Evolutionary conservation across 768 basidiomycete genomes (phyloP).

Genomic region (Kwoniella sp.): DNA sequence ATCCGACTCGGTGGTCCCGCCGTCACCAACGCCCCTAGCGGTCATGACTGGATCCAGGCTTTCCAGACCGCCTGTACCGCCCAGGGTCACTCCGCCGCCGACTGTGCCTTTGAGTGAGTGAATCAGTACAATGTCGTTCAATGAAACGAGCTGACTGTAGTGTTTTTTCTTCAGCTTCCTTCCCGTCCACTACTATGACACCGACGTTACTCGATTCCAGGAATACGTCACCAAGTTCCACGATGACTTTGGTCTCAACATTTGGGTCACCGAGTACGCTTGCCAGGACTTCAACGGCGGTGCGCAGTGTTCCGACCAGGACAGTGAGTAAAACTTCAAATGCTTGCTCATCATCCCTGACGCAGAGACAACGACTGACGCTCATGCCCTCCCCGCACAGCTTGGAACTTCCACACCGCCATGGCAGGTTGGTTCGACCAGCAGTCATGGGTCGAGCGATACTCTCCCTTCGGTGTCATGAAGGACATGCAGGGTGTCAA

Average conservation of each 20-base stretch:
- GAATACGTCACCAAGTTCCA: slow-evolving; percentile 60
- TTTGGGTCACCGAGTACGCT: slow-evolving; percentile 55
- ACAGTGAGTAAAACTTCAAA: slow-evolving; percentile 35
- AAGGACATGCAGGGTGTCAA: slow-evolving; percentile 56
- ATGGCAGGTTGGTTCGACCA: slow-evolving; percentile 55
- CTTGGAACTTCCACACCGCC: slow-evolving; percentile 50
- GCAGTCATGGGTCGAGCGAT: slow-evolving; percentile 49
- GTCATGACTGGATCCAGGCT: slow-evolving; percentile 67
- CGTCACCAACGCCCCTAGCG: slow-evolving; percentile 65
- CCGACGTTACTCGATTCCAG: slow-evolving; percentile 60
- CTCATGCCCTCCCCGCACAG: slow-evolving; percentile 12
- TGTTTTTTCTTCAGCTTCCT: slow-evolving; percentile 49
- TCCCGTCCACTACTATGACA: slow-evolving; percentile 74
- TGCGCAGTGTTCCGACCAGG: slow-evolving; percentile 49
- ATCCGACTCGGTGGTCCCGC: slow-evolving; percentile 69
- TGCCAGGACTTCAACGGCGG: slow-evolving; percentile 56
- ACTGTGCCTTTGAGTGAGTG: slow-evolving; percentile 54
- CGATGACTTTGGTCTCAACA: slow-evolving; percentile 36
- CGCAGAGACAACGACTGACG: background rate
- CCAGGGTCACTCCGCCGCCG: slow-evolving; percentile 41
- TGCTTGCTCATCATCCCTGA: slow-evolving; percentile 4
- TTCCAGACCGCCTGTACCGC: slow-evolving; percentile 63
- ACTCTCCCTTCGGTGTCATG: slow-evolving; percentile 55
- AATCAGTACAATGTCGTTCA: background rate
- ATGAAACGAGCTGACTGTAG: background rate